Evolutionary conservation across 257 asterid genomes (phyloP), one percentile per base, ranked within the genome.

Genomic region (Nicotiana noctiflora): DNA sequence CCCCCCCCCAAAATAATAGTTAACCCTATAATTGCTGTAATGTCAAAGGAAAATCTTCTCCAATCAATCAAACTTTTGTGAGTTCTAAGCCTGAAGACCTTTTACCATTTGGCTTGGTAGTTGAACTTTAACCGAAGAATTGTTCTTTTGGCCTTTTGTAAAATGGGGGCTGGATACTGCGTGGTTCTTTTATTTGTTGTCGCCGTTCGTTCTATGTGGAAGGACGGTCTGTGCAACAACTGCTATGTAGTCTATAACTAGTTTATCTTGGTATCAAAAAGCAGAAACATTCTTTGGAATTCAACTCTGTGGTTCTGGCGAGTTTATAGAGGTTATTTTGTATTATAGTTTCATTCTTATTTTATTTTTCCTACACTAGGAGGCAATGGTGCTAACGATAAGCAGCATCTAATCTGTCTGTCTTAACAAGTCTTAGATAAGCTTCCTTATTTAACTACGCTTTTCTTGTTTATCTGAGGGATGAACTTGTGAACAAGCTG

Each of bases 311-410:
- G 46, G 49, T 21, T 70, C 57, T 70, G 29, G 40, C 23, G 25
- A 44, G 37, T 23, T 46, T 46, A 13, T 21, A 21, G 77, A 13
- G 59, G 14, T 44, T 21, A 21, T 72, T 72, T 18, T 46, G 57
- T 46, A 52, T 51, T 51, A 13, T 51, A 51, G 17, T 19, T 68
- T 6, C 34, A 40, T 37, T 72, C 60, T 46, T 72, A 21, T 19
- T 21, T 72, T 46, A 59, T 21, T 70, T 21, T 72, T 46, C 59
- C 21, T 46, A 34, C 57, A 68, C 60, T 23, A 44, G 12, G 78
- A 46, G 60, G 78, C 78, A 46, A 65, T 65, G 75, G 75, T 65
- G 75, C 51, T 64, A 62, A 65, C 15, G 32, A 32, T 32, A 65
- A 32, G 49, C 52, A 32, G 14, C 51, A 65, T 65, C 51, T 65